These are phyloP conservation scores for Penicillium expansum DNA, from an alignment of 2,329 filamentous ascomycete species.

Conservation along the genomic window DNA sequence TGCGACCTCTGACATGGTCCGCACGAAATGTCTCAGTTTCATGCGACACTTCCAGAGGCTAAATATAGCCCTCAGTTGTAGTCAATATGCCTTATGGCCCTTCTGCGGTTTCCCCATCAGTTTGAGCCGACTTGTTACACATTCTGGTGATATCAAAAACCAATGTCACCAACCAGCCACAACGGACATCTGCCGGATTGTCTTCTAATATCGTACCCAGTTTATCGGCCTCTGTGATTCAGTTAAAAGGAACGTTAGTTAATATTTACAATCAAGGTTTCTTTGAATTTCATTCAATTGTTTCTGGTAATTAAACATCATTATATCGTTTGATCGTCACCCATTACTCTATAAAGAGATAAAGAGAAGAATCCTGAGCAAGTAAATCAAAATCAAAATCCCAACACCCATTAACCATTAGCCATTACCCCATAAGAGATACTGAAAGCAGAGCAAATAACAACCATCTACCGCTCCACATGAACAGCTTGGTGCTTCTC, in stretches of 20 bases:
- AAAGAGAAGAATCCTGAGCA: not conserved
- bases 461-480: slow-evolving; percentile 8
- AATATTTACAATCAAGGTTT: too few relatives aligned
- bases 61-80: not conserved
- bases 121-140: not conserved
- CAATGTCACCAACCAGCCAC: not conserved
- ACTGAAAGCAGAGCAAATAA: not conserved
- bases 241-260: not conserved
- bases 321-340: not conserved
- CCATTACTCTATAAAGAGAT: not conserved
- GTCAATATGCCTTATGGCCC: not conserved
- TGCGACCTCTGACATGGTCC: not conserved
- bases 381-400: not conserved
- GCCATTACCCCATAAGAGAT: not conserved
- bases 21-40: not conserved
- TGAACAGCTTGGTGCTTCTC: slow-evolving; percentile 15
- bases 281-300: too few relatives aligned
- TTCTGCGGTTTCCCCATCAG: not conserved
- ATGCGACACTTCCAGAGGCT: not conserved
- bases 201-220: not conserved
- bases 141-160: not conserved
- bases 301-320: not conserved
- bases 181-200: not conserved
- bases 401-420: not conserved
- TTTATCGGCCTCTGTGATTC: not conserved